phyloP scores from a whole-genome alignment of 2,329 filamentous ascomycete genomes.

The Trichoderma afroharzianum region DNA sequence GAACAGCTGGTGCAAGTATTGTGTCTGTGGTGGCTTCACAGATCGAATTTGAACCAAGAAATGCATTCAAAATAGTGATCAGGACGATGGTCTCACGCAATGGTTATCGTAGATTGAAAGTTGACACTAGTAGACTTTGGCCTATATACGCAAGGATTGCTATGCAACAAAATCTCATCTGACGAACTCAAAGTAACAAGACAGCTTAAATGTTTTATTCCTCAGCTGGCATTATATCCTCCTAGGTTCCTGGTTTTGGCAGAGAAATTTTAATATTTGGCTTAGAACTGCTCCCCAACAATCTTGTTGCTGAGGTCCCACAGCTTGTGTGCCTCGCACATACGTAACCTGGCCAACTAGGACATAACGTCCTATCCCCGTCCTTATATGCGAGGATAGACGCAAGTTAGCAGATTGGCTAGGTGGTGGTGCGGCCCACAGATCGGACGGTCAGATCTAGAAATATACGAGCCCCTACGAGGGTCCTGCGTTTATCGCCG shows the following conservation, averaged over 20 bases:
- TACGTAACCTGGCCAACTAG: neutral
- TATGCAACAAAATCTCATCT: too few species aligned
- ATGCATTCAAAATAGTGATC: too few species aligned
- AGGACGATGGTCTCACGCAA: too few species aligned
- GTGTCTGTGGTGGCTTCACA: neutral
- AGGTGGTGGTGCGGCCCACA: neutral
- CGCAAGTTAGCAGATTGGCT: neutral
- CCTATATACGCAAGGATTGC: too few species aligned
- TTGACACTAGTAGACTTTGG: too few species aligned
- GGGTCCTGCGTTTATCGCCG: neutral
- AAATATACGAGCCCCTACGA: neutral
- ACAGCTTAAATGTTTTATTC: too few species aligned
- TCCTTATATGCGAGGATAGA: neutral
- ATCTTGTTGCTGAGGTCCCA: neutral
- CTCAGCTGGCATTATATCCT: neutral
- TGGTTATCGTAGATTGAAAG: too few species aligned
- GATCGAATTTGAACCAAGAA: too few species aligned
- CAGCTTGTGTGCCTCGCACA: neutral
- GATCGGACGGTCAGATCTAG: neutral
- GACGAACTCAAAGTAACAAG: accelerated
- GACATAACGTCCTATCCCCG: neutral
- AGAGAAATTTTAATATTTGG: too few species aligned
- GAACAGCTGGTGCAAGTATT: neutral
- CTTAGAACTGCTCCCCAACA: neutral
- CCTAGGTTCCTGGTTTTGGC: neutral